A percentile compares a stretch with the other conserved stretches of the same genome.
phyloP scores from a whole-genome alignment of 345 rosid species.

The Gossypium rotundifolium region DNA sequence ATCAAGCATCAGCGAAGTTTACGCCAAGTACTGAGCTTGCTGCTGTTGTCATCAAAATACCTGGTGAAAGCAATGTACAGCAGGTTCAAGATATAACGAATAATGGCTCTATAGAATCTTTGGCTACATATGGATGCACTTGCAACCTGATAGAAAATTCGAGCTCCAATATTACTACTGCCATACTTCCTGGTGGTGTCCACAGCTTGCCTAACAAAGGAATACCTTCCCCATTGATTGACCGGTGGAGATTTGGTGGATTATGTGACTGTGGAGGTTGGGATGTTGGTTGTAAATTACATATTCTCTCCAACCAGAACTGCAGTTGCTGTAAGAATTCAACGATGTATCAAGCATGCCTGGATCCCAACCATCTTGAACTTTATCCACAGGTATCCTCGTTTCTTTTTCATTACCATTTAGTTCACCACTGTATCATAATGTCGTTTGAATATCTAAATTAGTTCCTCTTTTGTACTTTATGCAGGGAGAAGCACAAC shows the following conservation, averaged over 20 bases:
- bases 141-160: constrained; percentile 23
- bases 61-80: constrained; percentile 17
- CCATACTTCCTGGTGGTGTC: constrained; percentile 69
- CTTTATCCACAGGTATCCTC: constrained; percentile 52
- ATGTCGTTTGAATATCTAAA: not conserved
- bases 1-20: constrained; percentile 24
- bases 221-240: constrained; percentile 58
- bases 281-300: constrained; percentile 84
- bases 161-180: constrained; percentile 22
- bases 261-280: constrained; percentile 94
- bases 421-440: not conserved
- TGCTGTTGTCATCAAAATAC: constrained; percentile 43
- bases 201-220: constrained; percentile 67
- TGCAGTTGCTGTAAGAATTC: constrained; percentile 17
- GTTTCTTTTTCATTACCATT: not conserved
- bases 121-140: constrained; percentile 19
- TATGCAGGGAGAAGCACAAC: constrained; percentile 34
- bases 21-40: constrained; percentile 54
- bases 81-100: constrained; percentile 8
- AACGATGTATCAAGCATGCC: constrained; percentile 15
- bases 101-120: constrained; percentile 15
- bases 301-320: constrained; percentile 36
- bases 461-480: constrained; percentile 1
- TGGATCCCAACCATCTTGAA: constrained; percentile 32
- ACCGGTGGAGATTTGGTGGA: constrained; percentile 74